Percentiles rank a stretch among this genome's conserved stretches.
These are phyloP conservation scores for Xerocomellus amylosporus DNA, from an alignment of 768 basidiomycete species.

Conservation along the genomic window DNA sequence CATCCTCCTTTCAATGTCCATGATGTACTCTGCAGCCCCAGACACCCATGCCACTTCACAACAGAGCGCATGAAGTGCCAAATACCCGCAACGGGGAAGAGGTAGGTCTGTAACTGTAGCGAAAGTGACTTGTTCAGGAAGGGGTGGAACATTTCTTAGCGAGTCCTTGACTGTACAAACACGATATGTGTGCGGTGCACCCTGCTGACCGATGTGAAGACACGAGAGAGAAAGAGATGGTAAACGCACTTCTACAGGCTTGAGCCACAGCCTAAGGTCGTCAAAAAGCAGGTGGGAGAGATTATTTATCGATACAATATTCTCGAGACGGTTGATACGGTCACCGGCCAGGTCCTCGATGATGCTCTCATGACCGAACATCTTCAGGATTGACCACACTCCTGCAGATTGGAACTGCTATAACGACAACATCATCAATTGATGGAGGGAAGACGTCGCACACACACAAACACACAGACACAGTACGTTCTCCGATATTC, in stretches of 20 bases:
- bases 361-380: background rate
- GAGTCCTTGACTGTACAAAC: background rate
- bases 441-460: background rate
- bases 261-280: background rate
- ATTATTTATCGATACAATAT: background rate
- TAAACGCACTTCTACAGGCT: constrained; percentile 2
- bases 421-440: background rate
- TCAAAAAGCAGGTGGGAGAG: background rate
- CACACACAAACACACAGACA: too few relatives aligned
- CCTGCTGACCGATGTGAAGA: background rate
- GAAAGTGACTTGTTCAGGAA: constrained; percentile 1
- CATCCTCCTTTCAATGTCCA: constrained; percentile 3
- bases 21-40: constrained; percentile 2
- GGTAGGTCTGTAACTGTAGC: background rate
- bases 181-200: background rate
- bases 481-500: background rate
- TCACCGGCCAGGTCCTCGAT: background rate
- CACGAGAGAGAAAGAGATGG: background rate
- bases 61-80: constrained; percentile 6
- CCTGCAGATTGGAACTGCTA: background rate
- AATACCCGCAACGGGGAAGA: background rate
- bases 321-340: background rate
- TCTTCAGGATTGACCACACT: background rate
- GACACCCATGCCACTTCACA: constrained; percentile 10
- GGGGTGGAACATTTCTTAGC: too few relatives aligned